Conservation (phyloP, 1,284 basidiomycete genomes). For the Porogramme epimiltina region DNA sequence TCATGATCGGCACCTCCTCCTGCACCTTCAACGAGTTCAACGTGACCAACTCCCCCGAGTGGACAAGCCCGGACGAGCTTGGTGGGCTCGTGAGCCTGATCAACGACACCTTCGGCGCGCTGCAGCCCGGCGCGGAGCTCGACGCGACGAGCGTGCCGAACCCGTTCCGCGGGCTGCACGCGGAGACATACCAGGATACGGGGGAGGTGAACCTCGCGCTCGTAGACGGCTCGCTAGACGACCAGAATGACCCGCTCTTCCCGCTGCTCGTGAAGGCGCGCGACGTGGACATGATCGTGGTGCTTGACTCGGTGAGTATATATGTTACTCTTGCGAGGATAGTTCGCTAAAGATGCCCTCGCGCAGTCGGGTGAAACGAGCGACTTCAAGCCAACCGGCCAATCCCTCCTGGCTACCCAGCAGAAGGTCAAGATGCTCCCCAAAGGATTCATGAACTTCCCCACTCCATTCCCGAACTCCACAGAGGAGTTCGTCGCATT, state of each 20-base stretch:
- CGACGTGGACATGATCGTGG: slow-evolving; percentile 5
- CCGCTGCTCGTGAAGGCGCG: slow-evolving; percentile 5
- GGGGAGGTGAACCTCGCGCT: slow-evolving; percentile 5
- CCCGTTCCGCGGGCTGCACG: slow-evolving; percentile 5
- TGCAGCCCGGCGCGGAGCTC: slow-evolving; percentile 5
- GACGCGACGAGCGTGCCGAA: slow-evolving; percentile 9
- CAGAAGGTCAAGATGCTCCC: slow-evolving; percentile 4
- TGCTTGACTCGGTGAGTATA: slow-evolving; percentile 8
- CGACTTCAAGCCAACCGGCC: slow-evolving; percentile 6
- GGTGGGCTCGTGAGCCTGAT: neutral
- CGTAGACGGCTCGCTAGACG: slow-evolving; percentile 9
- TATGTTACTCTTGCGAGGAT: no score
- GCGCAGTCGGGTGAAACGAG: slow-evolving; percentile 8
- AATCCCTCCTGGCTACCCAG: slow-evolving; percentile 7
- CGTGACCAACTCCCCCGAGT: slow-evolving; percentile 1
- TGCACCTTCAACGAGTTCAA: slow-evolving; percentile 10
- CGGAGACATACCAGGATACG: slow-evolving; percentile 5
- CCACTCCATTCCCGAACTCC: slow-evolving; percentile 9
- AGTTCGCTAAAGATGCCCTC: neutral
- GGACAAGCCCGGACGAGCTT: slow-evolving; percentile 5
- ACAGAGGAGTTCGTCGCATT: slow-evolving; percentile 5
- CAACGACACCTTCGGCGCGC: neutral
- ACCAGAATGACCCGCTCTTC: slow-evolving; percentile 9
- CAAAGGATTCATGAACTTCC: slow-evolving; percentile 8
- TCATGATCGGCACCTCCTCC: slow-evolving; percentile 11